phyloP scores from a whole-genome alignment of 169 alveolate genomes.

The Plasmodium yoelii region DNA sequence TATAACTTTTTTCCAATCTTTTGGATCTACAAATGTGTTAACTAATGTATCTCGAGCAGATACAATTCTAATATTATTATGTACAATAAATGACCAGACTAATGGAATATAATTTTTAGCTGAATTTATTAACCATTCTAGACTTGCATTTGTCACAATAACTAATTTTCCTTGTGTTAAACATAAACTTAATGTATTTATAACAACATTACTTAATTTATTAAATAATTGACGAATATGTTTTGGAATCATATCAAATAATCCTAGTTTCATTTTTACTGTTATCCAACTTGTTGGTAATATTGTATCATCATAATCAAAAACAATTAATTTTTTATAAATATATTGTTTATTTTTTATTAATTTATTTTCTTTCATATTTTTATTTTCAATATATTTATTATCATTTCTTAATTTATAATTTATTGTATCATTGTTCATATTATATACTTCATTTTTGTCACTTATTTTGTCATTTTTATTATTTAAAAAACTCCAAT shows the following conservation, averaged over 20 bases:
- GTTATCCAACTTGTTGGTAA: slow-evolving; percentile 89
- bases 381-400: background rate
- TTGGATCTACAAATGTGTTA: slow-evolving; percentile 86
- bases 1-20: slow-evolving; percentile 87
- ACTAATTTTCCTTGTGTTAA: slow-evolving; percentile 82
- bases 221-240: slow-evolving; percentile 77
- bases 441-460: too few species aligned
- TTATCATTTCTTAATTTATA: background rate
- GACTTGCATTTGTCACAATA: slow-evolving; percentile 91
- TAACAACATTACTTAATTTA: slow-evolving; percentile 81
- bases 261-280: slow-evolving; percentile 76
- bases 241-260: slow-evolving; percentile 77
- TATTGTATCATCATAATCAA: slow-evolving; percentile 91
- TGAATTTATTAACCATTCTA: slow-evolving; percentile 88
- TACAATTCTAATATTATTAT: slow-evolving; percentile 84
- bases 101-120: slow-evolving; percentile 85
- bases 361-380: background rate
- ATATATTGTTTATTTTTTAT: slow-evolving; percentile 31
- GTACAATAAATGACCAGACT: slow-evolving; percentile 83
- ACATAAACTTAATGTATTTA: slow-evolving; percentile 83
- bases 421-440: too few species aligned
- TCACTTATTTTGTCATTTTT: too few species aligned
- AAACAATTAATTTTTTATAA: slow-evolving; percentile 83
- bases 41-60: slow-evolving; percentile 90
- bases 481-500: too few species aligned